These are phyloP conservation scores for Eucalyptus virginea DNA, from an alignment of 345 rosid species.

Conservation along the genomic window DNA sequence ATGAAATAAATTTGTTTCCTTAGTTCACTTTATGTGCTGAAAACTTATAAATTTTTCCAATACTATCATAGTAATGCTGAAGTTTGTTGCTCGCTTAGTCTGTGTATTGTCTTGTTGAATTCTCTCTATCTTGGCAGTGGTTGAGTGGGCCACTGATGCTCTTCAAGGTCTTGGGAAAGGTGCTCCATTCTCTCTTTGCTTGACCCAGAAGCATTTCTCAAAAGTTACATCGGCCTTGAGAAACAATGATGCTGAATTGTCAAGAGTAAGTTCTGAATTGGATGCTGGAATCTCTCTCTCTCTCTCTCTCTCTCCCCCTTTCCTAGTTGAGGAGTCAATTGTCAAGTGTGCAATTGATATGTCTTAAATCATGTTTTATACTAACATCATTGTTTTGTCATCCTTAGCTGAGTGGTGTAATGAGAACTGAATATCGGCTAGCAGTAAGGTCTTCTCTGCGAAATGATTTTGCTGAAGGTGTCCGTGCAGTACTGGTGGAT, in stretches of 20 bases:
- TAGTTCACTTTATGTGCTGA: neutral
- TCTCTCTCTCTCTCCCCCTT: neutral
- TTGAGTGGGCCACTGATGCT: conserved; percentile 85
- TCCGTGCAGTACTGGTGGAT: conserved; percentile 90
- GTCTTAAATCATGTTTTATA: neutral
- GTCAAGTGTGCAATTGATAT: neutral
- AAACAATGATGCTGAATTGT: conserved; percentile 38
- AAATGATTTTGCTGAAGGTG: conserved; percentile 80
- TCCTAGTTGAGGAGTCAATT: neutral
- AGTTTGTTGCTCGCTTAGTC: neutral
- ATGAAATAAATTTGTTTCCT: neutral
- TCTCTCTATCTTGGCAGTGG: conserved; percentile 21
- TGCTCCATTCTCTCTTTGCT: conserved; percentile 87
- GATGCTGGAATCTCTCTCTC: neutral
- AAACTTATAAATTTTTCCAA: neutral
- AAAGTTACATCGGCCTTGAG: conserved; percentile 58
- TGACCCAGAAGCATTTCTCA: conserved; percentile 65
- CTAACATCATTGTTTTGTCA: neutral
- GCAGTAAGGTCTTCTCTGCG: conserved; percentile 70
- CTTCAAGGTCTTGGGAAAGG: conserved; percentile 77
- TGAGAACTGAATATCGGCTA: conserved; percentile 84
- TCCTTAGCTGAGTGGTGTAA: conserved; percentile 60
- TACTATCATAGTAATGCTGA: neutral
- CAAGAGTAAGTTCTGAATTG: conserved; percentile 36
- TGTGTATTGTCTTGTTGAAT: neutral